A percentile compares a stretch with the other conserved stretches of the same genome.
These are phyloP conservation scores for Moricandia arvensis DNA, from an alignment of 345 rosid species.

Conservation along the genomic window DNA sequence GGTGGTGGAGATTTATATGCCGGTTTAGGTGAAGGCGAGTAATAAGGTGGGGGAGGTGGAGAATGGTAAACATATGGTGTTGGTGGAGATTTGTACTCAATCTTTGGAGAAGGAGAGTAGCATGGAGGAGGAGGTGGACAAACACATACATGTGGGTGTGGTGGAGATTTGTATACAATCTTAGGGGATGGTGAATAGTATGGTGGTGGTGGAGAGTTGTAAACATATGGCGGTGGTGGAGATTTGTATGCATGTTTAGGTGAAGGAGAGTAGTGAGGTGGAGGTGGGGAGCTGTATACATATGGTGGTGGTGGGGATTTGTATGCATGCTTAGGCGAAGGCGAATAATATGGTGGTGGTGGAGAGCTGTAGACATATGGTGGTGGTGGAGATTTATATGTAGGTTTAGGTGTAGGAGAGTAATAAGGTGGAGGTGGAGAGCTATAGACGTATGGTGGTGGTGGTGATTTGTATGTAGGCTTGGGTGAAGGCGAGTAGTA, in stretches of 20 bases:
- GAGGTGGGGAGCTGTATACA: not conserved
- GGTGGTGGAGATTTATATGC: not conserved
- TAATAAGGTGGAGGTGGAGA: not conserved
- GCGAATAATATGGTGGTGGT: not conserved
- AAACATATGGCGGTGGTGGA: not conserved
- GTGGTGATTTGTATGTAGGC: not conserved
- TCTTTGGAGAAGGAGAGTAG: not conserved
- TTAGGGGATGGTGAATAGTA: constrained; percentile 1
- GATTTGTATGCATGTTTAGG: not conserved
- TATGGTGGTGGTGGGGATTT: not conserved
- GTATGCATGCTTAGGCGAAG: not conserved
- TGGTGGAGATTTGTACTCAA: not conserved
- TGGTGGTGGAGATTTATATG: not conserved
- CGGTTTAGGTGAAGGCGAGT: not conserved
- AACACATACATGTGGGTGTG: not conserved
- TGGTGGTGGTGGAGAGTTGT: not conserved
- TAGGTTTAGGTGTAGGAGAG: not conserved
- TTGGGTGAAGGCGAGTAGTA: not conserved
- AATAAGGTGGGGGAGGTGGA: not conserved
- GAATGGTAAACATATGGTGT: not conserved
- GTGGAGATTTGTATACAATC: not conserved
- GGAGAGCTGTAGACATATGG: not conserved
- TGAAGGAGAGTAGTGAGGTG: not conserved
- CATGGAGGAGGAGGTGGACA: not conserved
- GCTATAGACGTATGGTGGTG: not conserved